Conservation (phyloP, 108 stramenopile genomes). For the Skeletonema costatum region DNA sequence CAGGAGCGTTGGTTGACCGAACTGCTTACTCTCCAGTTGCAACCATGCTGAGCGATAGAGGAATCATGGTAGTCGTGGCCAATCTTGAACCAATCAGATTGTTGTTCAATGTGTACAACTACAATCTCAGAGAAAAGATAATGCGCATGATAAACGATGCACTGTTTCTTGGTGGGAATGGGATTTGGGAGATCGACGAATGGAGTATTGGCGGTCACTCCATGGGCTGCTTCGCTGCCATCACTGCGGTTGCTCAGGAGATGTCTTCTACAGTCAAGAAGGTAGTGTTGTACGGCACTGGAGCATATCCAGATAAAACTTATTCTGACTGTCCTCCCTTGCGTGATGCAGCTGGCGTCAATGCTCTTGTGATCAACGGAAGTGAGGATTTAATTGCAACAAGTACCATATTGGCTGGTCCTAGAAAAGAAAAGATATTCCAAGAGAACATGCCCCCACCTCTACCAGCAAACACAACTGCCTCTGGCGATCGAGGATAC, state of each 20-base stretch:
- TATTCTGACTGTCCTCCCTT: conserved; percentile 1
- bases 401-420: conserved; percentile 3
- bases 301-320: conserved; percentile 19
- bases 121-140: conserved; percentile 24
- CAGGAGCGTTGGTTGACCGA: conserved; percentile 62
- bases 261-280: conserved; percentile 42
- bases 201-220: conserved; percentile 72
- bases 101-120: conserved; percentile 8
- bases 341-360: conserved; percentile 21
- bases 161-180: conserved; percentile 8
- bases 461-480: background rate
- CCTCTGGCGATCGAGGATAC: conserved; percentile 4
- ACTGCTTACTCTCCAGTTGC: conserved; percentile 66
- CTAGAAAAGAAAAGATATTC: conserved; percentile 10
- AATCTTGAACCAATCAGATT: conserved; percentile 49
- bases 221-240: conserved; percentile 41
- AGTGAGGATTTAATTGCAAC: conserved; percentile 28
- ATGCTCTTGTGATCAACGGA: conserved; percentile 41
- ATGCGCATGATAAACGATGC: conserved; percentile 46
- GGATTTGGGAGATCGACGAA: conserved; percentile 35
- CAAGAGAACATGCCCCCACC: conserved; percentile 30
- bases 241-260: conserved; percentile 37
- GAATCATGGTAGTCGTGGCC: conserved; percentile 57
- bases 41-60: conserved; percentile 52
- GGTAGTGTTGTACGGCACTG: conserved; percentile 39